These are phyloP conservation scores for Silene coronaria DNA, from an alignment of 179 eudicot species.

Conservation along the genomic window DNA sequence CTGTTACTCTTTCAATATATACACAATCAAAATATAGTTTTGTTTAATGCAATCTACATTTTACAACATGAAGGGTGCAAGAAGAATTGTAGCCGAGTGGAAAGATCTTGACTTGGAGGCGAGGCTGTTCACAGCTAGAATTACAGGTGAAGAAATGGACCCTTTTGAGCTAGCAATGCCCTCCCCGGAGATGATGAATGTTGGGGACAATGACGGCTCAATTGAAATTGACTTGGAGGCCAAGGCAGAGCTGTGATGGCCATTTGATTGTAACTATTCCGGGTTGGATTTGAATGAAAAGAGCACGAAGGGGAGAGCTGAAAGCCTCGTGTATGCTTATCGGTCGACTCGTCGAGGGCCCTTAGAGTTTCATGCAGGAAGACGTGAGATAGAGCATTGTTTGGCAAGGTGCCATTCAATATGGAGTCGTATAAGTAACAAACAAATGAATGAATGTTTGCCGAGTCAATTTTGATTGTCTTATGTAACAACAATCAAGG, in stretches of 20 bases:
- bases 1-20: background rate
- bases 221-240: constrained; percentile 33
- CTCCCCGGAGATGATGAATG: constrained; percentile 21
- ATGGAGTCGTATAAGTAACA: constrained; percentile 43
- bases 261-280: background rate
- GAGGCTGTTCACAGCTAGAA: constrained; percentile 62
- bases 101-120: constrained; percentile 87
- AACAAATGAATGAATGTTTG: background rate
- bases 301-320: background rate
- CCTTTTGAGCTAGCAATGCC: constrained; percentile 30
- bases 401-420: background rate
- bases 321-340: background rate
- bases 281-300: background rate
- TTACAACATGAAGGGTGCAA: constrained; percentile 56
- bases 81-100: constrained; percentile 89
- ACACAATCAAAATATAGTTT: background rate
- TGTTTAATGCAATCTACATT: background rate
- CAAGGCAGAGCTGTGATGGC: constrained; percentile 41
- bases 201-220: constrained; percentile 1
- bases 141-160: constrained; percentile 60
- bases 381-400: background rate
- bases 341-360: background rate
- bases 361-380: background rate
- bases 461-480: background rate
- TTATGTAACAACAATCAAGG: too few relatives aligned